Evolutionary conservation across 1,284 basidiomycete genomes (phyloP), one percentile per base, ranked within the genome.

Genomic region (Papiliotrema terrestris): DNA sequence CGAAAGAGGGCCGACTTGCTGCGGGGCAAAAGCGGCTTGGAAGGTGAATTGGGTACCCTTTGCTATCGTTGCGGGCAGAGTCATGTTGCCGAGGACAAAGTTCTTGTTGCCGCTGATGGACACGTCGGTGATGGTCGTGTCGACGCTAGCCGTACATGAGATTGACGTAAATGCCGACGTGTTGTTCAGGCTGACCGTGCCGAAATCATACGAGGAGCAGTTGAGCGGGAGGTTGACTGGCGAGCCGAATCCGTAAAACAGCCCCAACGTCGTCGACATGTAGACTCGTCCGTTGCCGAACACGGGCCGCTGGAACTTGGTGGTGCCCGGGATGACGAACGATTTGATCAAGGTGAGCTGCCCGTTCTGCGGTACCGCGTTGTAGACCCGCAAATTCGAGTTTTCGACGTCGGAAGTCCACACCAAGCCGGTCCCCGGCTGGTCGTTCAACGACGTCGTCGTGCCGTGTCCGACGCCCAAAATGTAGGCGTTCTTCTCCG

Each of bases 401-500:
- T 41, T 41, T 32, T 57, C 55, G 26, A 57, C 55, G 36, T 57
- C 55, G n/a, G 51, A 49, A 13, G 41, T 50, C 55, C 55, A 57
- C 8, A 57, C 51, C 8, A 57, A 42, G 45, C 55, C 55, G 25
- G 55, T 57, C 26, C 55, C 55, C n/a, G 51, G 29, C 26, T 57
- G 55, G 36, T 53, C 55, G 8, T 50, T 49, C 41, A 57, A 15
- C 15, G 55, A 57, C 15, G 55, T 57, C 3, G 47, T 50, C 3
- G 55, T 57, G 17, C 55, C 55, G 37, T 57, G 55, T 19, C 55
- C 55, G 26, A 52, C 50, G 49, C 55, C 55, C 26, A 57, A 51
- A 25, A 57, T 57, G 48, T 53, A 57, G 44, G 55, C 55, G 37
- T 57, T 57, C 55, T 57, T 57, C 47, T 53, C 55, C 29, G 55